phyloP scores from a whole-genome alignment of 2,329 filamentous ascomycete genomes.

The Leptodontidium sp. region DNA sequence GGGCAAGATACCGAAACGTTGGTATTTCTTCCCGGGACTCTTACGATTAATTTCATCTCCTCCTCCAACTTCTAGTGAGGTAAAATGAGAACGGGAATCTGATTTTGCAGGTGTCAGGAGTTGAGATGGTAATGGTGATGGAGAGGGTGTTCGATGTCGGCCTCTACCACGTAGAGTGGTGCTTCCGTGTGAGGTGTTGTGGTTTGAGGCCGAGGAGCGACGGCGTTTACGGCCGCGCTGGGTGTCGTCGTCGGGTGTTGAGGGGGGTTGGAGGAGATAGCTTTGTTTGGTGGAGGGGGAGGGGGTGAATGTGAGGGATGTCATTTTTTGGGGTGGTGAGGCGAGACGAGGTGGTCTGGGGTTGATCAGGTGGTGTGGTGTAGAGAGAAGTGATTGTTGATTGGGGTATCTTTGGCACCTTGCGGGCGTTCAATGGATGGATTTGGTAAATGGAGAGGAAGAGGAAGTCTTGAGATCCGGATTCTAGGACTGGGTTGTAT shows the following conservation, averaged over 20 bases:
- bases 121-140: neutral
- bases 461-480: neutral
- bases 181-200: slow-evolving; percentile 32
- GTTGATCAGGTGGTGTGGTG: no score
- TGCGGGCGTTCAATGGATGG: no score
- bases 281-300: slow-evolving; percentile 2
- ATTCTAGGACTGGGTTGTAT: neutral
- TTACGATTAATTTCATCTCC: neutral
- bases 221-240: slow-evolving; percentile 45
- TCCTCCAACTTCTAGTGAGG: neutral
- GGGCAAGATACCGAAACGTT: neutral
- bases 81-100: no score
- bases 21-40: slow-evolving; percentile 31
- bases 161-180: slow-evolving; percentile 43
- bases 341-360: neutral
- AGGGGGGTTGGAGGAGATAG: slow-evolving; percentile 21
- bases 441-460: neutral
- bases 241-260: slow-evolving; percentile 33
- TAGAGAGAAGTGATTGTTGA: neutral
- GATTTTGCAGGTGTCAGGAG: neutral
- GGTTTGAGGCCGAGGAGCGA: slow-evolving; percentile 32
- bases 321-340: neutral
- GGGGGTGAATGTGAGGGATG: slow-evolving; percentile 2
- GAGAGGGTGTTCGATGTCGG: slow-evolving; percentile 39
- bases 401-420: neutral